Evolutionary conservation across 345 rosid genomes (phyloP), one percentile per base, ranked within the genome.

Genomic region (Erucastrum elatum): DNA sequence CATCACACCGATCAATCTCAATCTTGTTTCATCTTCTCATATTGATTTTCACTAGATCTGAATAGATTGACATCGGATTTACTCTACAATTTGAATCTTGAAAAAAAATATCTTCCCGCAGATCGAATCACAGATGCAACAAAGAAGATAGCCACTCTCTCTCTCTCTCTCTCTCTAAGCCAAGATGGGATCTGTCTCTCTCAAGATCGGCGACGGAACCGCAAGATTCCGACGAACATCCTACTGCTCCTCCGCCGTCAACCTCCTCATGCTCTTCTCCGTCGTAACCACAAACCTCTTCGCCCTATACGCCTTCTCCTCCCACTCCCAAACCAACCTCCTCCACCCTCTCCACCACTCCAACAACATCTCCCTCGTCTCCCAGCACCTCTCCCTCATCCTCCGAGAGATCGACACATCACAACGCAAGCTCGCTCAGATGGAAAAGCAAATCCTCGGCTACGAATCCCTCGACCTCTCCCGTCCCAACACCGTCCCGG

Each of bases 191-290:
- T 87, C 99, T 7, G 97, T 93, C 1, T 91, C 98, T 0, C 81
- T 94, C 70, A 94, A 93, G 81, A 88, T 88, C 30, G 98, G 99
- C 12, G 98, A 95, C 72, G 98, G 99, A 81, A 95, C 98, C 7
- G 98, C 96, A 39, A 87, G 98, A 80, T 95, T 91, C 91, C 91
- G 81, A 80, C 81, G 88, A 73, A 86, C 94, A n/a, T 80, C 89
- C 11, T 15, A 89, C 16, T 95, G 90, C 71, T 93, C 99, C 4
- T 93, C 97, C 33, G 93, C 92, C 16, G 85, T 89, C 6, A 91
- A 95, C 84, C 76, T 93, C 78, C 92, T 95, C 25, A 95, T 95
- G 99, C 91, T 93, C 70, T 85, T 93, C 84, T 95, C 99, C 59
- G 91, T 95, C 44, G 60, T 95, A 64, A 85, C 94, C 27, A 95